Evolutionary conservation across 2,329 filamentous ascomycete species (phyloP).

Genomic region (Pseudocercospora eumusae): DNA sequence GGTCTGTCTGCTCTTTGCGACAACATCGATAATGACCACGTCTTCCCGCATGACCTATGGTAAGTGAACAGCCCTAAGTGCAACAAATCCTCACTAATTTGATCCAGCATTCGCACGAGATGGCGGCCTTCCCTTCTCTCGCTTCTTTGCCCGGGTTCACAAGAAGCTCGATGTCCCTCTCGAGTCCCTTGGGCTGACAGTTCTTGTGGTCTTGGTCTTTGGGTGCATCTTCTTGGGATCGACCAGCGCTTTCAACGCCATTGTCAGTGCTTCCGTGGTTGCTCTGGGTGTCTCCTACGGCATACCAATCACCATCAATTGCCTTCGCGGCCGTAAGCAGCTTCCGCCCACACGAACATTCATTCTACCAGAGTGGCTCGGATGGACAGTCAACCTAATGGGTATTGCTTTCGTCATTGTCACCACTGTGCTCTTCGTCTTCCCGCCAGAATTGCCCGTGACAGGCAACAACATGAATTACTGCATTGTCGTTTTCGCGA

Average conservation of each 20-base stretch:
- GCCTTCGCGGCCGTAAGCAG: constrained; percentile 64
- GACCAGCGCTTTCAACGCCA: constrained; percentile 42
- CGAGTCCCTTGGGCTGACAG: constrained; percentile 39
- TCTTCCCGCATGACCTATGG: constrained; percentile 41
- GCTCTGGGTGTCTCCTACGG: constrained; percentile 72
- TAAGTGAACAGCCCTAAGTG: not conserved
- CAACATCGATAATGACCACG: constrained; percentile 42
- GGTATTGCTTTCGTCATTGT: constrained; percentile 67
- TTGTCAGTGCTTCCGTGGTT: constrained; percentile 60
- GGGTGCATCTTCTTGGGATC: constrained; percentile 43
- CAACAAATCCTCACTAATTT: not conserved
- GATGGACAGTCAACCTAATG: constrained; percentile 61
- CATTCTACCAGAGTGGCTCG: constrained; percentile 55
- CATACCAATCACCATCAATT: constrained; percentile 71
- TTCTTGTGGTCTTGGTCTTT: constrained; percentile 39
- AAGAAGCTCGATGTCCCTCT: constrained; percentile 40
- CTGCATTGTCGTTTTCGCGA: constrained; percentile 59
- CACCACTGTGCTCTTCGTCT: constrained; percentile 75
- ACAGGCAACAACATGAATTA: constrained; percentile 69
- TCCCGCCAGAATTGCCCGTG: constrained; percentile 67
- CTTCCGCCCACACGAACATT: constrained; percentile 61
- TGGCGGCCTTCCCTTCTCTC: constrained; percentile 40
- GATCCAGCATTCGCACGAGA: constrained; percentile 41
- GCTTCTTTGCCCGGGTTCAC: constrained; percentile 41
- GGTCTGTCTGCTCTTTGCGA: constrained; percentile 40